Percentiles rank a stretch among this genome's conserved stretches.
Evolutionary conservation across 2,329 filamentous ascomycete species (phyloP).

Genomic region (Pyrenophora graminea): DNA sequence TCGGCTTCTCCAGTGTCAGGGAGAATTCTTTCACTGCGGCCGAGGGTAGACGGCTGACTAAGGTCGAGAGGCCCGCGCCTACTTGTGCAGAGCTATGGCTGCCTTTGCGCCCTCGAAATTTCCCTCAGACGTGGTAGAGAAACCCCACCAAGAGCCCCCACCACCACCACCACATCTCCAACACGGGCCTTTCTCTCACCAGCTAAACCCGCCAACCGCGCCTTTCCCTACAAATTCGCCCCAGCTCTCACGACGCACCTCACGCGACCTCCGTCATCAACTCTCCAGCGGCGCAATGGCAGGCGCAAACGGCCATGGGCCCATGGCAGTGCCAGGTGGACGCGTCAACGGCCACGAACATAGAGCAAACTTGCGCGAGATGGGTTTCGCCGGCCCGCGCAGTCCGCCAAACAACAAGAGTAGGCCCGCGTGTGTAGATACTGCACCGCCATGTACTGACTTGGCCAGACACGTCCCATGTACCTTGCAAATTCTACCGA

Average conservation of each 20-base stretch:
- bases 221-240: slow-evolving; percentile 26
- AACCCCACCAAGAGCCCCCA: slow-evolving; percentile 40
- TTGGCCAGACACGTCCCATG: slow-evolving; percentile 82
- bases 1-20: slow-evolving; percentile 12
- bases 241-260: slow-evolving; percentile 33
- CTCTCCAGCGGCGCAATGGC: slow-evolving; percentile 40
- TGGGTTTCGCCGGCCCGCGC: slow-evolving; percentile 48
- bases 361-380: slow-evolving; percentile 40
- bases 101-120: slow-evolving; percentile 32
- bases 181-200: slow-evolving; percentile 35
- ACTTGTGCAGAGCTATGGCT: slow-evolving; percentile 29
- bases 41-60: slow-evolving; percentile 7
- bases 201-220: slow-evolving; percentile 27
- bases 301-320: slow-evolving; percentile 41
- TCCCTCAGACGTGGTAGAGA: slow-evolving; percentile 26
- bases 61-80: slow-evolving; percentile 8
- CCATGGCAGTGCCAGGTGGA: slow-evolving; percentile 44
- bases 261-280: slow-evolving; percentile 37
- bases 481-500: slow-evolving; percentile 99
- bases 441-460: slow-evolving; percentile 20
- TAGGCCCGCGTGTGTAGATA: slow-evolving; percentile 22
- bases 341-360: slow-evolving; percentile 40
- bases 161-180: slow-evolving; percentile 31
- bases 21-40: slow-evolving; percentile 8
- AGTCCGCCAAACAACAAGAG: slow-evolving; percentile 58